phyloP scores from a whole-genome alignment of 305 asterid genomes.

The Fraxinus dipetala region DNA sequence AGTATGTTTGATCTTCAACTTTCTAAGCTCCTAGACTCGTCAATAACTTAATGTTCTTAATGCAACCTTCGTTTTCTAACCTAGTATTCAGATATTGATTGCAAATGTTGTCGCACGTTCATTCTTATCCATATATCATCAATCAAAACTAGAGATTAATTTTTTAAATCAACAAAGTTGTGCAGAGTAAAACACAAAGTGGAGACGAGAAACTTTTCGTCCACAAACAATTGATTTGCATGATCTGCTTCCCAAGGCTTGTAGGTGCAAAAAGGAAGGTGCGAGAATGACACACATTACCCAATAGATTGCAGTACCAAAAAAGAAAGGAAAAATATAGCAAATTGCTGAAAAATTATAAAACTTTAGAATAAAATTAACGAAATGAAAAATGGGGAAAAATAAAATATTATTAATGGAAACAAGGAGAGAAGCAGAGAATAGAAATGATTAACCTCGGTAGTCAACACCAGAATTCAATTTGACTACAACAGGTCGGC shows the following conservation, averaged over 20 bases:
- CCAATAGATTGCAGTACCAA: not conserved
- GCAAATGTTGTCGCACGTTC: too few relatives aligned
- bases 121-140: too few relatives aligned
- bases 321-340: not conserved
- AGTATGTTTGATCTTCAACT: not conserved
- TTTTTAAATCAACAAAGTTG: not conserved
- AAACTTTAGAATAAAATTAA: not conserved
- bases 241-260: not conserved
- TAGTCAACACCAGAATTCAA: slow-evolving; percentile 92
- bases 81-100: not conserved
- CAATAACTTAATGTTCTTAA: not conserved
- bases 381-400: not conserved
- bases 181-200: not conserved
- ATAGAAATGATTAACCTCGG: slow-evolving; percentile 49
- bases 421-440: not conserved
- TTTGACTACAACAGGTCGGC: slow-evolving; percentile 93
- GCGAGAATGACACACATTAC: not conserved
- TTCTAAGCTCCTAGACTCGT: not conserved
- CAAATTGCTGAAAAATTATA: not conserved
- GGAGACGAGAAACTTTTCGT: not conserved
- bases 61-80: not conserved
- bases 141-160: not conserved
- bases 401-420: not conserved
- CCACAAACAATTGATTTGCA: not conserved
- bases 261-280: not conserved